Evolutionary conservation across 148 eudicot species (phyloP), one percentile per base, ranked within the genome.

Genomic region (Chenopodium quinoa): DNA sequence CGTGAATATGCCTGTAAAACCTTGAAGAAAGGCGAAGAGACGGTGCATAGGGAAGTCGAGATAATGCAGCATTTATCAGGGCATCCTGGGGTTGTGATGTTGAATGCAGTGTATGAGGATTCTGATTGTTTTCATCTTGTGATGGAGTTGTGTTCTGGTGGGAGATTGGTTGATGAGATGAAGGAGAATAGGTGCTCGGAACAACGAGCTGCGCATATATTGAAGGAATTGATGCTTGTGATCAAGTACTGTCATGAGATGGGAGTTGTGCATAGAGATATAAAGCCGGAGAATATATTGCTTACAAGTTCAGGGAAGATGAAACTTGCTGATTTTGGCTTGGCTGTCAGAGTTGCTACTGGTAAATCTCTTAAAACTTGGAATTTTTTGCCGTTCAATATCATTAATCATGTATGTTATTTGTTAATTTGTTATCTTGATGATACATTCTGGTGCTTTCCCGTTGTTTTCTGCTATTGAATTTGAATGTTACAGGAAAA

Each of bases 1-100:
- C 83, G 75, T 16, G 94, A 91, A 66, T 93, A 86, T 64, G 99
- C 99, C 0, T 96, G 99, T 86, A 96, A 96, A 88, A 96, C 94
- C 7, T 78, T 96, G 86, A 73, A 75, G 4, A 96, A 96, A 81
- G 99, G 99, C 69, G 99, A 96, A 90, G 99, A 96, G 86, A 91
- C 90, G 0, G 99, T 96, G 71, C 99, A 96, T 73, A 86, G 91
- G 62, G 99, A 96, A 83, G 99, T 96, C 65, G 99, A 96, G 90
- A 96, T 96, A 85, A 93, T 96, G 99, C 99, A 96, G 89, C 99
- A 96, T 89, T 83, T 96, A 12, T 96, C 99, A 0, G 99, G 99
- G 50, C 99, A 96, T 83, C 89, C 90, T 2, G 99, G 99, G 60
- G 85, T 96, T 83, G 99, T 96, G 63, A 91, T 90, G 77, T 81